Percentiles rank a stretch among this genome's conserved stretches.
phyloP scores from a whole-genome alignment of 2,329 filamentous ascomycete genomes.

The Aspergillus niger region DNA sequence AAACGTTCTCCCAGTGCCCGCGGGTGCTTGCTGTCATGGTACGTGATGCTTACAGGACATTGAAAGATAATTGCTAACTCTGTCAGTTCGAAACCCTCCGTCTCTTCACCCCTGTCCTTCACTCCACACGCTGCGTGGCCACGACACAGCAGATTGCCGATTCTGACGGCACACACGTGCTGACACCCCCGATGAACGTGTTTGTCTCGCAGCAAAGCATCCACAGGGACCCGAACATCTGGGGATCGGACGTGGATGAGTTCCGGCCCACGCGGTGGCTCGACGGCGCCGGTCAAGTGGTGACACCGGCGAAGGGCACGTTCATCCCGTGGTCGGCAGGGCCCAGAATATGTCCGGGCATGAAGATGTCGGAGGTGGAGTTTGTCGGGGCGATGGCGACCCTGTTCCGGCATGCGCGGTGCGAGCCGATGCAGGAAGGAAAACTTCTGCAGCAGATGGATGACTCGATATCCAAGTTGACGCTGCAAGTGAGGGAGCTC shows the following conservation, averaged over 20 bases:
- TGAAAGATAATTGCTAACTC: neutral
- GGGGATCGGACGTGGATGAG: constrained; percentile 4
- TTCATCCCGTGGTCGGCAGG: constrained; percentile 55
- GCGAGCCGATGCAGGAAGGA: constrained; percentile 13
- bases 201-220: constrained; percentile 20
- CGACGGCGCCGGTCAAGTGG: constrained; percentile 26
- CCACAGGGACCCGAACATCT: constrained; percentile 3
- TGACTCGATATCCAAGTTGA: neutral
- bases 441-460: neutral
- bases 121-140: constrained; percentile 39
- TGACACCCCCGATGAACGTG: constrained; percentile 38
- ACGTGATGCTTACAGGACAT: constrained; percentile 6
- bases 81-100: constrained; percentile 46
- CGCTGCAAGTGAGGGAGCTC: constrained; percentile 7
- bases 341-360: constrained; percentile 54
- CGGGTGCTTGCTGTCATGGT: constrained; percentile 55
- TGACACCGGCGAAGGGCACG: constrained; percentile 42
- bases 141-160: constrained; percentile 34
- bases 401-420: constrained; percentile 38
- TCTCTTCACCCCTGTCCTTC: constrained; percentile 43
- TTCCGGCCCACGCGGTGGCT: constrained; percentile 18
- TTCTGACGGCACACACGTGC: constrained; percentile 26
- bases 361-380: constrained; percentile 60
- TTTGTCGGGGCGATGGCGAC: constrained; percentile 52
- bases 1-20: constrained; percentile 47